Conservation (phyloP, 2,329 filamentous ascomycete species). For the Epichloe hybrida region DNA sequence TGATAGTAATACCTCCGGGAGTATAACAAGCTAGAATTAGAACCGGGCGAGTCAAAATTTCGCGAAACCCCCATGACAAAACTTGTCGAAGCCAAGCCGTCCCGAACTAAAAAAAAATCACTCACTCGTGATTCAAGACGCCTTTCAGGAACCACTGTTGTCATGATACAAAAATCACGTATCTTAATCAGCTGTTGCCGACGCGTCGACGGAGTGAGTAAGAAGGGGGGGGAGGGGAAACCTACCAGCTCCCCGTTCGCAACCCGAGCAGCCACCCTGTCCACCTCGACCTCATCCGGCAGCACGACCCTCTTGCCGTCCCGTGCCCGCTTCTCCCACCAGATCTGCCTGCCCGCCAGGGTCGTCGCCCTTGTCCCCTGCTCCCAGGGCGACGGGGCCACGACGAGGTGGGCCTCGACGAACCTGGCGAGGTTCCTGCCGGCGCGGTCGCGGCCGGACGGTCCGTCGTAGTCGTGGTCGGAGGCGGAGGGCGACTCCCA, state of each 20-base stretch:
- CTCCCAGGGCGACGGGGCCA: conserved; percentile 62
- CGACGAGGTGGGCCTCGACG: conserved; percentile 74
- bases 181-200: too few relatives aligned
- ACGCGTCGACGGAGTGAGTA: too few relatives aligned
- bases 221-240: conserved; percentile 1
- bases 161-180: too few relatives aligned
- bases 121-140: conserved; percentile 31
- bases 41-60: not conserved
- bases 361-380: conserved; percentile 53
- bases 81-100: too few relatives aligned
- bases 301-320: conserved; percentile 59
- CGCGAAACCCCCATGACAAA: too few relatives aligned
- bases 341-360: conserved; percentile 50
- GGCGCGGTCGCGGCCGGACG: conserved; percentile 52
- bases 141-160: conserved; percentile 50
- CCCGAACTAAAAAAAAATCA: not conserved
- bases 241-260: conserved; percentile 71
- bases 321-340: conserved; percentile 62
- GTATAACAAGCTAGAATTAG: too few relatives aligned
- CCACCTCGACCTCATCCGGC: conserved; percentile 68
- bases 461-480: conserved; percentile 35
- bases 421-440: conserved; percentile 64
- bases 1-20: too few relatives aligned
- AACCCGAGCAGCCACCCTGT: conserved; percentile 59
- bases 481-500: conserved; percentile 54